A percentile compares a stretch with the other conserved stretches of the same genome.
Evolutionary conservation across 1,139 yeast species (phyloP).

Genomic region (Zygoascus sp.): DNA sequence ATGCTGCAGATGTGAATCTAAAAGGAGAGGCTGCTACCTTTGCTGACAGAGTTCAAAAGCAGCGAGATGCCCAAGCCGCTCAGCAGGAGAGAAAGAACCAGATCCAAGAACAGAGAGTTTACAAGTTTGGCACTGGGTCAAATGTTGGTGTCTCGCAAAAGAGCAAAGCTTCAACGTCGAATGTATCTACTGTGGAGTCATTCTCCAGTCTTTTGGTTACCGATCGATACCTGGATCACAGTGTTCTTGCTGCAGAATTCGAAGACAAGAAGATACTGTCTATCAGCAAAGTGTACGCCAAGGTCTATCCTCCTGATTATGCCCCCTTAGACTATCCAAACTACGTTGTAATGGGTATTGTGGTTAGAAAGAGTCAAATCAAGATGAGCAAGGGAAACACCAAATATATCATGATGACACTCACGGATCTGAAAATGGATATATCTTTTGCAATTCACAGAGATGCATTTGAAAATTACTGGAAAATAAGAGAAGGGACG

Average conservation of each 20-base stretch:
- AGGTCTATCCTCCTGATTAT: conserved; percentile 64
- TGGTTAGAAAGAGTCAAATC: conserved; percentile 55
- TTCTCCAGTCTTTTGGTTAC: conserved; percentile 20
- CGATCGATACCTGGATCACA: conserved; percentile 16
- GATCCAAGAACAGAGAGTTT: background rate
- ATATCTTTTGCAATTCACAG: conserved; percentile 64
- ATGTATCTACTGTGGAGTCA: conserved; percentile 14
- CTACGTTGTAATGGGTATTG: conserved; percentile 69
- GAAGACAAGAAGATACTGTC: conserved; percentile 21
- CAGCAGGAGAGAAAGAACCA: background rate
- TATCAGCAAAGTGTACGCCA: conserved; percentile 33
- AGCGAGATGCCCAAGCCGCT: background rate
- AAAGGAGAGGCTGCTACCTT: background rate
- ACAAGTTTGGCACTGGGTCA: conserved; percentile 14
- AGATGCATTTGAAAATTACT: conserved; percentile 61
- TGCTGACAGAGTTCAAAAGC: background rate
- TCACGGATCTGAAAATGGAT: conserved; percentile 63
- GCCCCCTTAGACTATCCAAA: conserved; percentile 66
- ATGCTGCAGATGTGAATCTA: conserved; percentile 17
- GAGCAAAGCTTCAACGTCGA: background rate
- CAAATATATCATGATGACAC: conserved; percentile 56
- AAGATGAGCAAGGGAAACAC: conserved; percentile 40
- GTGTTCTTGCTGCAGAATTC: conserved; percentile 17
- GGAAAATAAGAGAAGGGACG: conserved; percentile 72
- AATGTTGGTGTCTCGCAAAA: conserved; percentile 3